phyloP scores from a whole-genome alignment of 2,329 filamentous ascomycete species.

The Beauveria brongniartii region DNA sequence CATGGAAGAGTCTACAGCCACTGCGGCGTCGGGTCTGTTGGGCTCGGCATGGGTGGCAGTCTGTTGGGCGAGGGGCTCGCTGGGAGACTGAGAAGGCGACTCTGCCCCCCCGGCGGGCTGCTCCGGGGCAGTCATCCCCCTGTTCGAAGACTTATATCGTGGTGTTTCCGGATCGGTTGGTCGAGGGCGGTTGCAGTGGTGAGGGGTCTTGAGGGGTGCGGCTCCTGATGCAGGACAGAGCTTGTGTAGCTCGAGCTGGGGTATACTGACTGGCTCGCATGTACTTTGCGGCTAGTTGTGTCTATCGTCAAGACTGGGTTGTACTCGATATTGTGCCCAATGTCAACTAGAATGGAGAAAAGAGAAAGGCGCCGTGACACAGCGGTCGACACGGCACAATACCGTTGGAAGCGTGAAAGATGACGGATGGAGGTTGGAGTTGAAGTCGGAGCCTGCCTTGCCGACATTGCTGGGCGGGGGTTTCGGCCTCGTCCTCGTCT shows the following conservation, averaged over 20 bases:
- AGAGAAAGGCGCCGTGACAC: not conserved
- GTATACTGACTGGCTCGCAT: not conserved
- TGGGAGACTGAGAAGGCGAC: not conserved
- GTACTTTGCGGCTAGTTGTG: not conserved
- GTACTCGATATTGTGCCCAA: not conserved
- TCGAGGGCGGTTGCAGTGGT: not conserved
- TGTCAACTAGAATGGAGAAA: not conserved
- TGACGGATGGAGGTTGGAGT: conserved; percentile 1
- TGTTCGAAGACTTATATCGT: not conserved
- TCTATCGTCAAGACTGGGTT: not conserved
- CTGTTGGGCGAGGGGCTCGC: not conserved
- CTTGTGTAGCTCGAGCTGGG: not conserved
- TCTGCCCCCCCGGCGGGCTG: conserved; percentile 4
- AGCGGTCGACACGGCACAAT: not conserved
- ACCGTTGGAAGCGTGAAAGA: not conserved
- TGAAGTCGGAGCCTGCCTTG: not conserved
- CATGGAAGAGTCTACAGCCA: not conserved
- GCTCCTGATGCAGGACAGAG: conserved; percentile 1
- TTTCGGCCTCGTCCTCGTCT: not conserved
- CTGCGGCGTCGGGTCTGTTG: not conserved
- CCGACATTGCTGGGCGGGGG: not conserved
- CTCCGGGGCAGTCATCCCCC: conserved; percentile 11
- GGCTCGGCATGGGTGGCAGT: not conserved
- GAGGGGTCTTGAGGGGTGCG: not conserved
- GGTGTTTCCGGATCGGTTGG: not conserved